Conservation (phyloP, 441 rosid genomes). For the Corymbia citriodora region DNA sequence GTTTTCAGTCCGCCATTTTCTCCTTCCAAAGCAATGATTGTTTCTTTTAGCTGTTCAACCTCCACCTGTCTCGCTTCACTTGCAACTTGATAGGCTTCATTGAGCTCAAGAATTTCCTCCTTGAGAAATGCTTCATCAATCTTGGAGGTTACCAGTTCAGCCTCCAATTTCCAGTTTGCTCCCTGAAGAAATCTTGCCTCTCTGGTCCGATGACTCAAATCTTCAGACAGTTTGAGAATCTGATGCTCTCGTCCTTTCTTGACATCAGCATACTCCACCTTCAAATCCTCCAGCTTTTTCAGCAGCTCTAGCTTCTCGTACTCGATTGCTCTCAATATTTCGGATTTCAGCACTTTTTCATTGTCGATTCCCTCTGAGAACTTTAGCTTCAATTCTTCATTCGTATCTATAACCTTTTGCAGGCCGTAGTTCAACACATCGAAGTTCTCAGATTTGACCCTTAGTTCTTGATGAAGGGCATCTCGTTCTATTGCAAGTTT, state of each 20-base stretch:
- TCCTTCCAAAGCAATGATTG: slow-evolving; percentile 42
- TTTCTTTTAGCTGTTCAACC: slow-evolving; percentile 56
- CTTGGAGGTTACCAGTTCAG: slow-evolving; percentile 40
- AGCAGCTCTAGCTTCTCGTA: slow-evolving; percentile 43
- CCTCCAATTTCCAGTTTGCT: slow-evolving; percentile 41
- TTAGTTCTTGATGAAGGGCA: slow-evolving; percentile 43
- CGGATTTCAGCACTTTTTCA: slow-evolving; percentile 50
- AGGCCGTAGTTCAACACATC: slow-evolving; percentile 33
- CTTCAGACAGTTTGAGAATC: slow-evolving; percentile 42
- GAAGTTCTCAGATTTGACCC: slow-evolving; percentile 34
- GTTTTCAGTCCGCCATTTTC: slow-evolving; percentile 50
- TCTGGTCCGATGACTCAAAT: slow-evolving; percentile 38
- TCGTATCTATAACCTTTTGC: slow-evolving; percentile 33
- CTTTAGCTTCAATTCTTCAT: slow-evolving; percentile 47
- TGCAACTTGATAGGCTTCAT: slow-evolving; percentile 36
- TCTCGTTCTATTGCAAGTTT: slow-evolving; percentile 44
- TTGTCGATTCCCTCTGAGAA: slow-evolving; percentile 40
- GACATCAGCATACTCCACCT: slow-evolving; percentile 47
- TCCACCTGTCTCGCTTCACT: slow-evolving; percentile 36
- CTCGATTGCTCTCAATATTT: slow-evolving; percentile 31
- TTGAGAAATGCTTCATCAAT: slow-evolving; percentile 51
- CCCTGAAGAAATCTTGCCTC: slow-evolving; percentile 27
- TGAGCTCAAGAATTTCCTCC: slow-evolving; percentile 52
- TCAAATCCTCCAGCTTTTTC: slow-evolving; percentile 43
- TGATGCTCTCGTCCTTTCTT: slow-evolving; percentile 42